Base-by-base conservation (phyloP, 2,329 filamentous ascomycete genomes). In the Microthyrium microscopicum region DNA sequence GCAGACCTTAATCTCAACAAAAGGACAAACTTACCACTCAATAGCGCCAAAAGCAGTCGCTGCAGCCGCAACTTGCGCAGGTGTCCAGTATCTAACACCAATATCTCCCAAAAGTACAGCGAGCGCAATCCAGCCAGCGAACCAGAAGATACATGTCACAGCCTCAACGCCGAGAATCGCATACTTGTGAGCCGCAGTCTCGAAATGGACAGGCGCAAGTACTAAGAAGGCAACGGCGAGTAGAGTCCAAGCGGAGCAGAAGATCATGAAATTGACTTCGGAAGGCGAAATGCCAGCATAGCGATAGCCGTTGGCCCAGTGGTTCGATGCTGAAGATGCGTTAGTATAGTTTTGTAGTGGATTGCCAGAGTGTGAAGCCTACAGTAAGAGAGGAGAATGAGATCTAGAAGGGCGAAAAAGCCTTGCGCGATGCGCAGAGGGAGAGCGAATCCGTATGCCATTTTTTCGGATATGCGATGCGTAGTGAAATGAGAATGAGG, bases 71-170 rank as follows among this genome's bases (percentile, higher is more conserved):
- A 66, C 59, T 26, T 62, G 60, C 52, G 79, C 85, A 12, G 59
- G 61, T n/a, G 52, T 57, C 25, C 61, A 58, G 25, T 57, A 61
- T 17, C 30, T 16, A 46, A 71, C 74, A 36, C 65, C 54, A 0
- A 68, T 57, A 12, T 68, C 62, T 33, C 68, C 68, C 37, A 83
- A 55, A 35, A 62, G 62, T 13, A 72, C 75, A 1, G 77, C 83
- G 8, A 85, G 55, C 0, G 82, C 81, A 42, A 91, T 74, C 45
- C 83, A 78, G 4, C 82, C 83, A 1, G 78, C 75, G 49, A 94
- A 89, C 84, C 84, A 93, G 61, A 91, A 91, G 36, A 92, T 64
- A 57, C 77, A 75, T 7, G 81, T 89, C 16, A 89, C 42, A 28
- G 61, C 62, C 47, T 91, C 79, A 20, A 81, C 62, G 2, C 46